Conservation (phyloP, 2,329 filamentous ascomycete species). For the Knufia petricola region DNA sequence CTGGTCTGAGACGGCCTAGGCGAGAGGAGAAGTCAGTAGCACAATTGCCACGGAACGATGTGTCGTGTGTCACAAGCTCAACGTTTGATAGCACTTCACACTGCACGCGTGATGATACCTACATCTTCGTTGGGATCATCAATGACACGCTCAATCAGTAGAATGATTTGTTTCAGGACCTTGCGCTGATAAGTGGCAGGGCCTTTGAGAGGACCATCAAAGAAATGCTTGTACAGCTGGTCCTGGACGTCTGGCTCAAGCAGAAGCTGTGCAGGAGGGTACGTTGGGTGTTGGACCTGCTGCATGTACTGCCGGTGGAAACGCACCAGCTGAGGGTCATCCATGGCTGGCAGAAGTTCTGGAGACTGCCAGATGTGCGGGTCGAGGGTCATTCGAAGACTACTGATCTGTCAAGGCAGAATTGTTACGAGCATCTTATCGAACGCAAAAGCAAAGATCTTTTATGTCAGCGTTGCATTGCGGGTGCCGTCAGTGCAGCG, state of each 20-base stretch:
- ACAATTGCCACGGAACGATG: not conserved
- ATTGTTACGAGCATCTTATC: too few relatives aligned
- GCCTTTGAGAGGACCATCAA: slow-evolving; percentile 47
- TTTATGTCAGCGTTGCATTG: too few relatives aligned
- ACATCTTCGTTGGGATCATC: slow-evolving; percentile 81
- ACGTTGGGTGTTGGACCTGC: slow-evolving; percentile 52
- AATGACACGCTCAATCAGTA: slow-evolving; percentile 62
- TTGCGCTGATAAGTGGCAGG: slow-evolving; percentile 63
- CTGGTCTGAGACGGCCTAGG: slow-evolving; percentile 71
- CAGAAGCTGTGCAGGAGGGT: slow-evolving; percentile 52
- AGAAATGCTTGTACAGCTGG: slow-evolving; percentile 56
- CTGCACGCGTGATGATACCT: slow-evolving; percentile 41
- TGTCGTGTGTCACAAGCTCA: too few relatives aligned
- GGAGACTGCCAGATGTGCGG: slow-evolving; percentile 1
- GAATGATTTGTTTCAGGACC: slow-evolving; percentile 63
- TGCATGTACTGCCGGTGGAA: slow-evolving; percentile 74
- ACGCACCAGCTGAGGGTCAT: slow-evolving; percentile 27
- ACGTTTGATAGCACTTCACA: too few relatives aligned
- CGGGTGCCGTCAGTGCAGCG: too few relatives aligned
- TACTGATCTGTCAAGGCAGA: too few relatives aligned
- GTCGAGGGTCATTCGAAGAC: not conserved
- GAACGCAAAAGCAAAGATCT: too few relatives aligned
- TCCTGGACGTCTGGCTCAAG: slow-evolving; percentile 54
- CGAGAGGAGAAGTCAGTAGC: slow-evolving; percentile 12
- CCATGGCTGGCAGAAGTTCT: slow-evolving; percentile 9